Evolutionary conservation across 225 moss, liverwort and hornwort genomes (phyloP).

Genomic region (Anthoceros angustus): DNA sequence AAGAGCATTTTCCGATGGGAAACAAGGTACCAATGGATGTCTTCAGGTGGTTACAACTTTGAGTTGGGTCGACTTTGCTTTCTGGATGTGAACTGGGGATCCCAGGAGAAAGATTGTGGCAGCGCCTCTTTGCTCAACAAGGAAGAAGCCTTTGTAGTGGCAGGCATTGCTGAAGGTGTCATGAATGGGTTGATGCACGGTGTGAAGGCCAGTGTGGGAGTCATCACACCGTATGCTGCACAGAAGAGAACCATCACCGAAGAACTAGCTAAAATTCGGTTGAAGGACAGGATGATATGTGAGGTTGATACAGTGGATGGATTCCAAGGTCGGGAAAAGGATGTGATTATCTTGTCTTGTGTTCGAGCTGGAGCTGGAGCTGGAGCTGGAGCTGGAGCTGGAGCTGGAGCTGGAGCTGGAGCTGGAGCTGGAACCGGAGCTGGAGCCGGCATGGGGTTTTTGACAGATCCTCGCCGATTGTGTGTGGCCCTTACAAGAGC

Average conservation of each 20-base stretch:
- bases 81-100: not conserved
- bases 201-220: not conserved
- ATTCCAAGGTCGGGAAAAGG: conserved; percentile 1
- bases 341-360: not conserved
- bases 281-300: not conserved
- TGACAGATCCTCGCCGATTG: not conserved
- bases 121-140: not conserved
- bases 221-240: not conserved
- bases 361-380: not conserved
- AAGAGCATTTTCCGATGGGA: not conserved
- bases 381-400: not conserved
- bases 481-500: not conserved
- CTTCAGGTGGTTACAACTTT: not conserved
- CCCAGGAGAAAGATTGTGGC: not conserved
- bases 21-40: not conserved
- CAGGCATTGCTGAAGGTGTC: not conserved
- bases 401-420: not conserved
- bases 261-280: not conserved
- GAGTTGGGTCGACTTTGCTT: not conserved
- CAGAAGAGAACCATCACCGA: not conserved
- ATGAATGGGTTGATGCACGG: not conserved
- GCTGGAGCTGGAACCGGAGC: no score
- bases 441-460: not conserved
- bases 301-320: conserved; percentile 1
- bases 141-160: not conserved